Evolutionary conservation across 306 rosid genomes (phyloP).

Genomic region (Astragalus glycyphyllos): DNA sequence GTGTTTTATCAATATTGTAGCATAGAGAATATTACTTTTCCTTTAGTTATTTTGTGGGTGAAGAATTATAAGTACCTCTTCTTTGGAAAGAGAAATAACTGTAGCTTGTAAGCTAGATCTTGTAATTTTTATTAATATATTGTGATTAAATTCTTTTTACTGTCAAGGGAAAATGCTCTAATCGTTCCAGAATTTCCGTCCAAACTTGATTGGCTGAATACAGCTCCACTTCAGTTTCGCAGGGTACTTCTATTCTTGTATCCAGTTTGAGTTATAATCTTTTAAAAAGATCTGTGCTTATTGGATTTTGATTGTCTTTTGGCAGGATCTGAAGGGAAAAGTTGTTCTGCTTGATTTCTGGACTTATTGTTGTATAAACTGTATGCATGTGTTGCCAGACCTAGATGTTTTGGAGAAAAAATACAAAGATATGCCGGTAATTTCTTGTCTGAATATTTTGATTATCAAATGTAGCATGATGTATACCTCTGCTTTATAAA

Average conservation of each 20-base stretch:
- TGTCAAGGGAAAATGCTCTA: slow-evolving; percentile 69
- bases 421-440: slow-evolving; percentile 91
- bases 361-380: slow-evolving; percentile 96
- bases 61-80: slow-evolving; percentile 16
- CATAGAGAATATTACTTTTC: slow-evolving; percentile 29
- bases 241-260: slow-evolving; percentile 60
- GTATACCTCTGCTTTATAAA: slow-evolving; percentile 32
- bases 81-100: slow-evolving; percentile 24
- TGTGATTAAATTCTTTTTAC: slow-evolving; percentile 44
- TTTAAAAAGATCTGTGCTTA: slow-evolving; percentile 34
- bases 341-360: slow-evolving; percentile 92
- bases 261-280: slow-evolving; percentile 40
- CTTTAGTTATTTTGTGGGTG: slow-evolving; percentile 11
- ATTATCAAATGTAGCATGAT: slow-evolving; percentile 35
- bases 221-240: slow-evolving; percentile 85
- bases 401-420: slow-evolving; percentile 88
- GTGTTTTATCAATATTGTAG: slow-evolving; percentile 6
- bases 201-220: slow-evolving; percentile 93
- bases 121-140: slow-evolving; percentile 32
- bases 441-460: slow-evolving; percentile 33
- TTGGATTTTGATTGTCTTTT: slow-evolving; percentile 41
- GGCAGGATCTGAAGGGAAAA: slow-evolving; percentile 94
- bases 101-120: slow-evolving; percentile 8
- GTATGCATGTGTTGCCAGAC: slow-evolving; percentile 97
- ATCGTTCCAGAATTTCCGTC: slow-evolving; percentile 91